Percentiles rank a stretch among this genome's conserved stretches.
Evolutionary conservation across 2,329 filamentous ascomycete species (phyloP).

Genomic region (Podosphaera xanthii): DNA sequence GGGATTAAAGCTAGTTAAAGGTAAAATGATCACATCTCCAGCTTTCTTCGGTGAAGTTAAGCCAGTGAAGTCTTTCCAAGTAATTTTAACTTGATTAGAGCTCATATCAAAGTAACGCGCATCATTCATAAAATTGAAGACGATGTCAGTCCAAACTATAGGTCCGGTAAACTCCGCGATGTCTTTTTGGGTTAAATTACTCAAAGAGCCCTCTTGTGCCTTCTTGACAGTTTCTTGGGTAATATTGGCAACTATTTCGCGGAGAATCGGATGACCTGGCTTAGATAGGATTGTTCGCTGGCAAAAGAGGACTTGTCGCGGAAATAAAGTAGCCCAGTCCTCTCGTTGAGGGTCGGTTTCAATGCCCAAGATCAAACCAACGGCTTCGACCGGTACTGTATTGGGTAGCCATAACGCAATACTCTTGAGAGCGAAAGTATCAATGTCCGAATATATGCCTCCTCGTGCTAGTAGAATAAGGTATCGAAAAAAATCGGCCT

Average conservation of each 20-base stretch:
- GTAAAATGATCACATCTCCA: constrained; percentile 78
- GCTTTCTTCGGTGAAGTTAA: constrained; percentile 68
- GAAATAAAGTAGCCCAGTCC: constrained; percentile 94
- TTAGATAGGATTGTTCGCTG: constrained; percentile 98
- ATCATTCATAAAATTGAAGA: constrained; percentile 91
- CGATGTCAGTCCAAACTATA: constrained; percentile 75
- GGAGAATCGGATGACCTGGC: constrained; percentile 74
- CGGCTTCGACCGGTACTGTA: constrained; percentile 48
- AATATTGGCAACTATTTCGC: constrained; percentile 69
- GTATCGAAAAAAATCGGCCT: constrained; percentile 52
- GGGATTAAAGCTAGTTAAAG: constrained; percentile 93
- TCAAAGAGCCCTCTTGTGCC: constrained; percentile 44
- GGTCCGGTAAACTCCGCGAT: constrained; percentile 91
- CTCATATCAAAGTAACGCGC: constrained; percentile 65
- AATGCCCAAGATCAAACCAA: constrained; percentile 82
- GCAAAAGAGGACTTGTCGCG: constrained; percentile 87
- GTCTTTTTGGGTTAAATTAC: constrained; percentile 33
- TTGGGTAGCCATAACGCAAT: constrained; percentile 73
- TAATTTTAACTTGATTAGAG: constrained; percentile 44
- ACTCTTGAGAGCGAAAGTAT: constrained; percentile 65
- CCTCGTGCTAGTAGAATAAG: constrained; percentile 52
- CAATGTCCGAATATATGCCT: constrained; percentile 78
- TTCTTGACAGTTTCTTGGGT: constrained; percentile 58
- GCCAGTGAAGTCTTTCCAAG: constrained; percentile 73
- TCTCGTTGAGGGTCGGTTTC: constrained; percentile 84